These are phyloP conservation scores for Termitomyces sp. DNA, from an alignment of 768 basidiomycete genomes.

Conservation along the genomic window DNA sequence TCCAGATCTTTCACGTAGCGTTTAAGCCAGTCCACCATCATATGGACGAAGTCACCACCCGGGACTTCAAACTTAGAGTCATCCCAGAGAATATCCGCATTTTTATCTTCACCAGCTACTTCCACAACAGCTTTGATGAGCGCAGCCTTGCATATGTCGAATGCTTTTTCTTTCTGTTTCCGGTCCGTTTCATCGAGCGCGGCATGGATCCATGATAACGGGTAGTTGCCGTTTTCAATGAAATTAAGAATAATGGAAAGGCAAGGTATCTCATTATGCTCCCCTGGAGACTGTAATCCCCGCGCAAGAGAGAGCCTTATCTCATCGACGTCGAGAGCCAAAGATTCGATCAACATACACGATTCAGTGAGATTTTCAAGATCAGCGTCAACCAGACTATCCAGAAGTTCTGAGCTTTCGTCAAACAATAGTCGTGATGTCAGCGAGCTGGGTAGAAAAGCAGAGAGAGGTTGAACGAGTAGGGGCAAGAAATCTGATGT, in stretches of 20 bases:
- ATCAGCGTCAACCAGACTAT: constrained; percentile 56
- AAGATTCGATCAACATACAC: constrained; percentile 73
- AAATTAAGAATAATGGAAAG: constrained; percentile 66
- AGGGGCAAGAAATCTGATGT: constrained; percentile 61
- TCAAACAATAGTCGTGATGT: constrained; percentile 35
- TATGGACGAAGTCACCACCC: constrained; percentile 69
- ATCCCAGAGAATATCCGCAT: constrained; percentile 77
- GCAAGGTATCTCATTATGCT: constrained; percentile 54
- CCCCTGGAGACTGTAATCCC: constrained; percentile 54
- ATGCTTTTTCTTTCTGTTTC: constrained; percentile 61
- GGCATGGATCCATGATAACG: constrained; percentile 56
- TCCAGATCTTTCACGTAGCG: constrained; percentile 43
- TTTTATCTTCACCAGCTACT: constrained; percentile 77
- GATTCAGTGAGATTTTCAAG: constrained; percentile 72
- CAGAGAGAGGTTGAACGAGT: constrained; percentile 53
- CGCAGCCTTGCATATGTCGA: constrained; percentile 82
- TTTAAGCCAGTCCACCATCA: constrained; percentile 76
- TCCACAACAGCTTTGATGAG: constrained; percentile 85
- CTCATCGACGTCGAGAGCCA: constrained; percentile 75
- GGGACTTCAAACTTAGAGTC: constrained; percentile 50
- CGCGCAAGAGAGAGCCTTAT: constrained; percentile 70
- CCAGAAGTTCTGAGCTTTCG: constrained; percentile 35
- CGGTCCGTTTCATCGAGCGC: constrained; percentile 46
- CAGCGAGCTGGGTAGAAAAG: constrained; percentile 51
- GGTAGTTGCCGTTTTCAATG: constrained; percentile 69